Percentiles rank a stretch among this genome's conserved stretches.
phyloP scores from a whole-genome alignment of 2,329 filamentous ascomycete genomes.

The Teratosphaeria destructans region DNA sequence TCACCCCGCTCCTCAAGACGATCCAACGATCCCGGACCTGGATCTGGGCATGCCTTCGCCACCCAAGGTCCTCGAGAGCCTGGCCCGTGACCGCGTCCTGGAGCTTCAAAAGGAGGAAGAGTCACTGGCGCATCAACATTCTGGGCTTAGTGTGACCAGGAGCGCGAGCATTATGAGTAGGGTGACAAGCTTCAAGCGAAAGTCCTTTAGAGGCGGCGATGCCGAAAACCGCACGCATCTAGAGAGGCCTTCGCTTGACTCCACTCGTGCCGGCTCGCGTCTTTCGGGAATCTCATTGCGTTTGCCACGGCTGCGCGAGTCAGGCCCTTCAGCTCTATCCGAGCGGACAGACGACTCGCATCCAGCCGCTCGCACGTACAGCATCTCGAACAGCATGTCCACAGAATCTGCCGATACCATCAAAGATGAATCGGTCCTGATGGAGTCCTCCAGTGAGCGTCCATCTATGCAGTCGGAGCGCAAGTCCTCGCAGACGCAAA shows the following conservation, averaged over 20 bases:
- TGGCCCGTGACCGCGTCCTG: slow-evolving; percentile 9
- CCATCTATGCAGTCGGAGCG: not conserved
- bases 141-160: not conserved
- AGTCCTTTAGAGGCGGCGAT: not conserved
- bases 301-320: slow-evolving; percentile 8
- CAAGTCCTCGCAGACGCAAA: not conserved
- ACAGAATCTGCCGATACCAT: not conserved
- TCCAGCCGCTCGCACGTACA: not conserved
- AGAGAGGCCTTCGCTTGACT: not conserved
- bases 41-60: slow-evolving; percentile 15
- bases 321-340: slow-evolving; percentile 7
- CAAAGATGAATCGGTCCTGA: not conserved
- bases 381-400: not conserved
- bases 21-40: not conserved
- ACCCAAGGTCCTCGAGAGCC: slow-evolving; percentile 16
- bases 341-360: not conserved
- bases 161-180: slow-evolving; percentile 3
- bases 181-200: slow-evolving; percentile 1
- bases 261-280: not conserved
- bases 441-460: not conserved
- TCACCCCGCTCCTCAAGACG: slow-evolving; percentile 2
- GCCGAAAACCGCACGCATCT: not conserved
- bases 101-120: slow-evolving; percentile 5
- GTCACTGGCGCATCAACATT: not conserved
- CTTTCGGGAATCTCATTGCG: not conserved